These are phyloP conservation scores for Oryza meridionalis DNA, from an alignment of 176 grass and related monocot species.

Conservation along the genomic window DNA sequence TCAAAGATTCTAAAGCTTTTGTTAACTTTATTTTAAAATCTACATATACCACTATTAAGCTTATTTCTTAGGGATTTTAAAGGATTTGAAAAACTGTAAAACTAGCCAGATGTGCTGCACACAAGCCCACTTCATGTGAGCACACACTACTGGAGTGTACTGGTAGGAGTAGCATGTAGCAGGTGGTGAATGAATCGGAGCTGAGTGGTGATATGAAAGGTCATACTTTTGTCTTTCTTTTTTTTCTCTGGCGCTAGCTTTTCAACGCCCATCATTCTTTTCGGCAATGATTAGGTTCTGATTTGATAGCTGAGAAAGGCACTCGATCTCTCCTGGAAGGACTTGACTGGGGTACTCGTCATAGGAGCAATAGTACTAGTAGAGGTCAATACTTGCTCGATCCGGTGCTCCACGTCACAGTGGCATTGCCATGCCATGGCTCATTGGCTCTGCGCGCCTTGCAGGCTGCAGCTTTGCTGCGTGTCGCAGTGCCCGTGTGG, in stretches of 20 bases:
- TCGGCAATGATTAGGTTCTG: constrained; percentile 74
- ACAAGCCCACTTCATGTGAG: constrained; percentile 9
- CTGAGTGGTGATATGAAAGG: constrained; percentile 30
- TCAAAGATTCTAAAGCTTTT: too few species aligned
- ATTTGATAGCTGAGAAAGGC: constrained; percentile 70
- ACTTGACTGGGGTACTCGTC: not conserved
- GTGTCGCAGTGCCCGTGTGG: too few species aligned
- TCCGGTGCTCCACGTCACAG: not conserved
- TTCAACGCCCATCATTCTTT: constrained; percentile 51
- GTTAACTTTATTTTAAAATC: too few species aligned
- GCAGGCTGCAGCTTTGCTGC: not conserved
- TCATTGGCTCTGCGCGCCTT: not conserved
- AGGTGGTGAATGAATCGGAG: not conserved
- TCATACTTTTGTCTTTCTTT: constrained; percentile 1
- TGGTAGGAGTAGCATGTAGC: not conserved
- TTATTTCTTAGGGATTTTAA: too few species aligned
- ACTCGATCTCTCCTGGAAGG: not conserved
- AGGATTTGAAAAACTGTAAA: too few species aligned
- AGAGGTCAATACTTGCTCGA: not conserved
- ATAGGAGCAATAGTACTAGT: too few species aligned
- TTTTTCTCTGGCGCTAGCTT: not conserved
- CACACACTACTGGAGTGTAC: not conserved
- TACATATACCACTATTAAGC: too few species aligned
- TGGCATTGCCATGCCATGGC: not conserved
- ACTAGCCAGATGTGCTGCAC: too few species aligned